Percentiles rank a stretch among this genome's conserved stretches.
Conservation (phyloP, 164 flowering plant species). For the Macadamia tetraphylla region DNA sequence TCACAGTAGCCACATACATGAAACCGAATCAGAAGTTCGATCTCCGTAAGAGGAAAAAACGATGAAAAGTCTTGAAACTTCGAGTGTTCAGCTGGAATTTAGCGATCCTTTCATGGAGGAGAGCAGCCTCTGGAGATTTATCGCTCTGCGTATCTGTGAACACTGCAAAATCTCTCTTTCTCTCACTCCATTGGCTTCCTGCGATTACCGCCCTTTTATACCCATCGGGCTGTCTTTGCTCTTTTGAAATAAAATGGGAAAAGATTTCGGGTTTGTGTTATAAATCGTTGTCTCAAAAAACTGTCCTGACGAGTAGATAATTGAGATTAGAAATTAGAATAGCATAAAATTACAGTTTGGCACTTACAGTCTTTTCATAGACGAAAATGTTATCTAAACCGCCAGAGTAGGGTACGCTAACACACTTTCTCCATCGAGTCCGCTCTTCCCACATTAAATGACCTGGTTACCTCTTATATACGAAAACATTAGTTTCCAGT, state of each 20-base stretch:
- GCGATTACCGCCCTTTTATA: slow-evolving; percentile 4
- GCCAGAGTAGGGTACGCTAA: too few relatives aligned
- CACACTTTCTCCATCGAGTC: too few relatives aligned
- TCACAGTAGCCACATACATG: background rate
- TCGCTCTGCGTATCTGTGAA: background rate
- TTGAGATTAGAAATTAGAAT: too few relatives aligned
- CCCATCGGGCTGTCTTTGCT: background rate
- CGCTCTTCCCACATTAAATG: too few relatives aligned
- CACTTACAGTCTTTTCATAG: too few relatives aligned
- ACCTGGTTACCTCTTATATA: too few relatives aligned
- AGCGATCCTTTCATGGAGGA: background rate
- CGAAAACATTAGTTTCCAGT: too few relatives aligned
- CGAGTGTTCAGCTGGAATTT: background rate
- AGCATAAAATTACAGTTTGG: too few relatives aligned
- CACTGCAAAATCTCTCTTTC: background rate
- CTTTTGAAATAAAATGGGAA: background rate
- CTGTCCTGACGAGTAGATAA: too few relatives aligned
- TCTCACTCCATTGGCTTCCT: background rate
- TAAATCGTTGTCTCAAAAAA: too few relatives aligned
- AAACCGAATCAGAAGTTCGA: background rate
- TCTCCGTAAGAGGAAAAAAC: background rate
- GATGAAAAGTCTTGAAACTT: background rate
- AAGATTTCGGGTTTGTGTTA: too few relatives aligned
- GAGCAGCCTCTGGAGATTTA: background rate
- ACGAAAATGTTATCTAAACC: too few relatives aligned